Conservation (phyloP, 768 basidiomycete species). For the Cubamyces lactineus region DNA sequence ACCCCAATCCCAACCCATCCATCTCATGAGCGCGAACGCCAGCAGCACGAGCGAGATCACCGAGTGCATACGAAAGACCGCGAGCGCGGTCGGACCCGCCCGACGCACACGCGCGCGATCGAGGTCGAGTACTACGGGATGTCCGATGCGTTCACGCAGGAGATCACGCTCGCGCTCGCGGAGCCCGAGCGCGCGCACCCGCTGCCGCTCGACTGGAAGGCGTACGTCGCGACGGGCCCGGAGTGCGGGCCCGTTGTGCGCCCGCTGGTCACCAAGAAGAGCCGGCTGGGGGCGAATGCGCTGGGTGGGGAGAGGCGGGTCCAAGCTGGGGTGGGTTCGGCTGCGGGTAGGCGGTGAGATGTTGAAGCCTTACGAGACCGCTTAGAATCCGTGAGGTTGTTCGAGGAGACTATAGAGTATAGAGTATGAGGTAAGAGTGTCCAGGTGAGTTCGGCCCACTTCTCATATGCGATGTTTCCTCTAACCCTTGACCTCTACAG, state of each 20-base stretch:
- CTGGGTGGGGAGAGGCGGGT: neutral
- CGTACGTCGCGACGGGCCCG: slow-evolving; percentile 6
- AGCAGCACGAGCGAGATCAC: neutral
- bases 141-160: slow-evolving; percentile 13
- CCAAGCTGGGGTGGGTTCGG: neutral
- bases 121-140: slow-evolving; percentile 19
- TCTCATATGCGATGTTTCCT: too few relatives aligned
- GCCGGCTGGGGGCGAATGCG: neutral
- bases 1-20: neutral
- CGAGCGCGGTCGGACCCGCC: neutral
- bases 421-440: neutral
- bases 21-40: neutral
- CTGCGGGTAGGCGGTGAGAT: neutral
- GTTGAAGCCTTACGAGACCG: neutral
- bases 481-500: neutral
- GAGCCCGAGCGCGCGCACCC: slow-evolving; percentile 22
- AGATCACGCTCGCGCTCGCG: slow-evolving; percentile 17
- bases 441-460: neutral
- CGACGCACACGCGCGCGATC: slow-evolving; percentile 11
- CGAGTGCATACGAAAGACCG: neutral
- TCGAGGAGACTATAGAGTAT: too few relatives aligned
- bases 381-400: too few relatives aligned
- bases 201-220: slow-evolving; percentile 18
- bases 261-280: slow-evolving; percentile 18
- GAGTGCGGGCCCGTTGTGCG: slow-evolving; percentile 9